A percentile compares a stretch with the other conserved stretches of the same genome.
Conservation (phyloP, 176 grass and related monocot genomes). For the Lolium rigidum region DNA sequence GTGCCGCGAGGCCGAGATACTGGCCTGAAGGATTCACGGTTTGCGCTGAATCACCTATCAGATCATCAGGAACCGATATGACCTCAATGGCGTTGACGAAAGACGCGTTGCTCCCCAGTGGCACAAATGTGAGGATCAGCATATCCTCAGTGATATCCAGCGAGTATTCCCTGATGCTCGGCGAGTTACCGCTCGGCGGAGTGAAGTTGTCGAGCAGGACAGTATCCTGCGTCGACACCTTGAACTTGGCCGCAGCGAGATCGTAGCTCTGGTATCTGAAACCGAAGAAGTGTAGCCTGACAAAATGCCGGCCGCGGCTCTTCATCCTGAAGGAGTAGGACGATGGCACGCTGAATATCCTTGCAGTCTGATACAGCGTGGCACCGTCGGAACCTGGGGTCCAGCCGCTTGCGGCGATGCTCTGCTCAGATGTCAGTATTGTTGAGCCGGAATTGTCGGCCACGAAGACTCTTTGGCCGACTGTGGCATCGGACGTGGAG, state of each 20-base stretch:
- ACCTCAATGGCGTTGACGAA: conserved; percentile 90
- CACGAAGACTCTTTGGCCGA: conserved; percentile 53
- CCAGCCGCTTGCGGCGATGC: conserved; percentile 33
- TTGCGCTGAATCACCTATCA: conserved; percentile 67
- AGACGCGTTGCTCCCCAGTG: conserved; percentile 44
- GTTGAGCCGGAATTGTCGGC: conserved; percentile 48
- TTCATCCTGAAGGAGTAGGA: conserved; percentile 72
- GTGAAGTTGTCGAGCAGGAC: conserved; percentile 80
- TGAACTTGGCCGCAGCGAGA: conserved; percentile 56
- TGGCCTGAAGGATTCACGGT: conserved; percentile 50
- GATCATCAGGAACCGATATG: conserved; percentile 73
- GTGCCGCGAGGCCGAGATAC: conserved; percentile 60
- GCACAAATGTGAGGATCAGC: conserved; percentile 81
- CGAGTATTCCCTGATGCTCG: conserved; percentile 70
- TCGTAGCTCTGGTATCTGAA: conserved; percentile 67
- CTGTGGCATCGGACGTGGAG: conserved; percentile 41
- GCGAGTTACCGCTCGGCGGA: conserved; percentile 38
- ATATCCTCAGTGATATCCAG: conserved; percentile 68
- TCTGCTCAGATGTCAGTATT: conserved; percentile 43
- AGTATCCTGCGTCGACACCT: conserved; percentile 72
- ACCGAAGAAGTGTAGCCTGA: conserved; percentile 75
- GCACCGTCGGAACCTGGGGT: conserved; percentile 36
- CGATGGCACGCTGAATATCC: conserved; percentile 54
- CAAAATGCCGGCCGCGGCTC: conserved; percentile 77
- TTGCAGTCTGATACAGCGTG: conserved; percentile 61